phyloP scores from a whole-genome alignment of 2,329 filamentous ascomycete species.

The Pseudopithomyces chartarum region DNA sequence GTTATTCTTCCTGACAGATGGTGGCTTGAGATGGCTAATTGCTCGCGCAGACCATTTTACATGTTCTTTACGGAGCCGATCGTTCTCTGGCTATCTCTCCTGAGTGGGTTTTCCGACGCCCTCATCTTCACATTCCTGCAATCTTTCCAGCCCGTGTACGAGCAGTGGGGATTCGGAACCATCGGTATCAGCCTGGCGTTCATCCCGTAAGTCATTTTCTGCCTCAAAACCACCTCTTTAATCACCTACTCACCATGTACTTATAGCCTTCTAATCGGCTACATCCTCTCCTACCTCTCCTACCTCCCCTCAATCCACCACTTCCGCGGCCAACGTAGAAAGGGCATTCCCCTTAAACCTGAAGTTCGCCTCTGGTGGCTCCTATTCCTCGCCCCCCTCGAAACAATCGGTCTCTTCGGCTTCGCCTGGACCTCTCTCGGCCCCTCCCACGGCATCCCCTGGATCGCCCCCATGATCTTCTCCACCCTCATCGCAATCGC shows the following conservation, averaged over 20 bases:
- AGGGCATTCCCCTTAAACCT: slow-evolving; percentile 41
- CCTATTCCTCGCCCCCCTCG: slow-evolving; percentile 64
- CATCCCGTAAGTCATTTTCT: slow-evolving; percentile 51
- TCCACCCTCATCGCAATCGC: slow-evolving; percentile 71
- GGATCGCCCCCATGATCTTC: slow-evolving; percentile 71
- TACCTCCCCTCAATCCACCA: slow-evolving; percentile 64
- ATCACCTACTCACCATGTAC: slow-evolving; percentile 60
- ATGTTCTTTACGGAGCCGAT: slow-evolving; percentile 78
- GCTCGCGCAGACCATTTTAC: slow-evolving; percentile 56
- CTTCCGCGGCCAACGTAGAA: slow-evolving; percentile 51
- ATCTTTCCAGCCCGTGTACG: slow-evolving; percentile 69
- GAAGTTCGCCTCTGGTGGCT: slow-evolving; percentile 71
- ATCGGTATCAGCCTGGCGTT: slow-evolving; percentile 65
- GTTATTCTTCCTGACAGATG: neutral
- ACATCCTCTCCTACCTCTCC: slow-evolving; percentile 58
- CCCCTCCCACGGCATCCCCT: slow-evolving; percentile 61
- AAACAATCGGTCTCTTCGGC: slow-evolving; percentile 70
- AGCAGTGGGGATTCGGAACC: slow-evolving; percentile 67
- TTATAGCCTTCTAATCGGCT: no score
- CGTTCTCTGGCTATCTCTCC: slow-evolving; percentile 70
- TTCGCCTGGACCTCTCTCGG: slow-evolving; percentile 72
- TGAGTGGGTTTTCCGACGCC: slow-evolving; percentile 74
- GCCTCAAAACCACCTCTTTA: slow-evolving; percentile 52
- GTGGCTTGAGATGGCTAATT: neutral
- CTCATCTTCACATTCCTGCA: slow-evolving; percentile 80